Base-by-base conservation (phyloP, 2,329 filamentous ascomycete species). In the Pleomassaria siparia region DNA sequence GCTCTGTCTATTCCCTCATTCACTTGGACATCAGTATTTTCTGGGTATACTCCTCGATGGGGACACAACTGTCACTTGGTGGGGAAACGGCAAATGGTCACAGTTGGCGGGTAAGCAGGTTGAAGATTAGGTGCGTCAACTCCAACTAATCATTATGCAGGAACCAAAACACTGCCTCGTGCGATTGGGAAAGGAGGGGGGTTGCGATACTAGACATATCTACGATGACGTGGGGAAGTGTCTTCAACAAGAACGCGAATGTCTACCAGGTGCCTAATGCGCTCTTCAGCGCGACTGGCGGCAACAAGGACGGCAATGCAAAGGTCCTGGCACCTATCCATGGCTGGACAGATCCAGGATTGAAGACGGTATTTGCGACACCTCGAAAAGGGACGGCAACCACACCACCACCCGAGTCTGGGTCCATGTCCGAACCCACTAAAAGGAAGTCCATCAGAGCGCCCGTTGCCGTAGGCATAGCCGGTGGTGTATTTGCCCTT, bases 1-100 rank as follows among this genome's bases (percentile, higher is more conserved):
- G 67, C 76, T 7, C 64, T 79, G 1, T 74, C 73, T 1, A 42
- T 79, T 1, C 76, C 75, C 0, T 73, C 74, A 0, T 79, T 77
- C 50, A 70, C 53, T 4, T 78, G 76, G 76, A 67, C 68, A 8
- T 66, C 70, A 32, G 55, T 74, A 8, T 74, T 67, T 47, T 54
- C 59, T 20, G 72, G 72, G 2, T 48, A 58, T 3, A 60, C 55
- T 6, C 69, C 73, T 26, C 66, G 74, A 2, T 74, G 57, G 40
- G 71, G 68, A 1, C 73, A 76, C 40, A 72, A 68, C 2, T 77
- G 74, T 48, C 73, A 76, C 54, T 37, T 63, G n/a, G 65, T 67
- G 6, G 68, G 66, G 2, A 60, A 61, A 15, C 56, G 69, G 10
- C 73, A 75, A 44, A 70, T 77, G 67, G 55, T 76, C 22, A 73